Conservation (phyloP, 441 rosid species). For the Aleurites moluccanus region DNA sequence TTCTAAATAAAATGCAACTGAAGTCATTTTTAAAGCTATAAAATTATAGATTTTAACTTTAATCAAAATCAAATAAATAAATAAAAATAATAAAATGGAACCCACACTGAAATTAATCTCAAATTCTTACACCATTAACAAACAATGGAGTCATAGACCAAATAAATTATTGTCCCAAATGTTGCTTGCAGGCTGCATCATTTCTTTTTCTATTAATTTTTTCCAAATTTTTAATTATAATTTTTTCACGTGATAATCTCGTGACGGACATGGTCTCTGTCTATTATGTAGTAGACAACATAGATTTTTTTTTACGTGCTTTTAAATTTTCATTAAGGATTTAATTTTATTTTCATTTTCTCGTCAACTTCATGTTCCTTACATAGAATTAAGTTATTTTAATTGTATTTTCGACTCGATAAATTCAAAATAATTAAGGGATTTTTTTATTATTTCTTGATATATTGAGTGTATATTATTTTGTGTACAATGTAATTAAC, state of each 20-base stretch:
- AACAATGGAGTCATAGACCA: conserved; percentile 15
- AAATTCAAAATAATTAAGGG: not conserved
- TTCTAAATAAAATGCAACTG: no score
- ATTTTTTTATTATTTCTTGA: not conserved
- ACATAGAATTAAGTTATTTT: conserved; percentile 17
- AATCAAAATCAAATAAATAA: no score
- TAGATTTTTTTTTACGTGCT: conserved; percentile 23
- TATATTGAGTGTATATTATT: no score
- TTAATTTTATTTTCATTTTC: not conserved
- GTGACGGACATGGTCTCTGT: conserved; percentile 50
- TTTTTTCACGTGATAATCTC: conserved; percentile 46
- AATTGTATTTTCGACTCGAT: not conserved
- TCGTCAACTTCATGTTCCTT: conserved; percentile 14
- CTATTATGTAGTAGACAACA: conserved; percentile 38
- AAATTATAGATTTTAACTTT: no score
- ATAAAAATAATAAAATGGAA: conserved; percentile 21
- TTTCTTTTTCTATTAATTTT: not conserved
- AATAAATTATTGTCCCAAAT: conserved; percentile 25
- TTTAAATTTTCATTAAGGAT: not conserved
- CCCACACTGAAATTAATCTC: conserved; percentile 23
- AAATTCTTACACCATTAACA: conserved; percentile 11
- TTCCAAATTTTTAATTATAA: no score
- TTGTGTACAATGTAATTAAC: not conserved
- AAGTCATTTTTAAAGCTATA: no score
- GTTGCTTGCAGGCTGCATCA: conserved; percentile 11